Base-by-base conservation (phyloP, 2,329 filamentous ascomycete species). In the Chrysosporium queenslandicum region DNA sequence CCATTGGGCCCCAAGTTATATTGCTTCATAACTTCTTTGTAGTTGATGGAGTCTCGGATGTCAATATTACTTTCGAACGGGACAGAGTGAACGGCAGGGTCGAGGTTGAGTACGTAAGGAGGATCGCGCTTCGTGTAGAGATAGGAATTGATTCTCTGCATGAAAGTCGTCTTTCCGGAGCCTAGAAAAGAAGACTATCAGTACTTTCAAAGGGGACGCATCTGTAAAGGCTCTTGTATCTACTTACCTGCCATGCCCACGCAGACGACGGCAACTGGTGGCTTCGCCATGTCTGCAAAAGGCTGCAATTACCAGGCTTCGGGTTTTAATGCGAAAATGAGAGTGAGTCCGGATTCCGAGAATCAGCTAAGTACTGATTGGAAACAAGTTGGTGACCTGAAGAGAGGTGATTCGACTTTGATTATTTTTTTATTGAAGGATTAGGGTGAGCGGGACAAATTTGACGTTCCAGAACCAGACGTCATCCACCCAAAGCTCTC, bases 11-110 rank as follows among this genome's bases (percentile, higher is more conserved):
- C 92, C 0, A 98, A 80, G 65, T 96, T 96, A 71, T 96, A 97
- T 72, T 97, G 90, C 72, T 91, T 94, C 94, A 98, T 98, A 58
- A 98, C 92, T 71, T 98, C 91, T 68, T 95, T 92, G 76, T 98
- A 98, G 78, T 98, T 96, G 68, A 98, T 91, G 23, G 87, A 92
- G 71, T 98, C 92, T 63, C 94, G 88, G 61, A 98, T 98, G 71
- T 98, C 92, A 71, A 98, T 97, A 71, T 98, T 98, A 68, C 86
- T 83, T 60, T 95, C 91, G 66, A 96, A 98, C 2, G 94, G 92
- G 5, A 96, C 86, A 60, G 85, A 87, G 64, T 90, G 80, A 7
- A 98, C 92, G 37, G 94, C 92, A 1, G 92, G 92, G 66, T 98
- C 92, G 57, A 98, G 85, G 70, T 98, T 98, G 66, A 98, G 82